Percentiles rank a stretch among this genome's conserved stretches.
phyloP scores from a whole-genome alignment of 2,329 filamentous ascomycete genomes.

The Hymenoscyphus infarciens region DNA sequence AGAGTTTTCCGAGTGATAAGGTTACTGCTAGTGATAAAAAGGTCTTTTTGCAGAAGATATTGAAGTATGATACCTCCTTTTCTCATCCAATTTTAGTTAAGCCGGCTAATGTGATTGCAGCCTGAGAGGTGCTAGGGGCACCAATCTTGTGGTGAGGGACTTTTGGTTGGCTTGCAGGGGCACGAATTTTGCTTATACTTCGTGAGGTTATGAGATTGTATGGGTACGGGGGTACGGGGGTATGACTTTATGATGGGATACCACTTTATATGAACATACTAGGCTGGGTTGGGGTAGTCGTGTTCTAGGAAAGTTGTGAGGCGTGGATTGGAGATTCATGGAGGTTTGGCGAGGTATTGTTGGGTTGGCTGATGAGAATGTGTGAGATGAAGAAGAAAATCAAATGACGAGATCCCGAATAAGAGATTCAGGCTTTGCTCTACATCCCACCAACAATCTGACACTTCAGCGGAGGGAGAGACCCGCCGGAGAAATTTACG shows the following conservation, averaged over 20 bases:
- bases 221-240: too few species aligned
- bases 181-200: conserved; percentile 58
- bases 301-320: background rate
- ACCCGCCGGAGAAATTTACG: too few species aligned
- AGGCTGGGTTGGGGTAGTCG: background rate
- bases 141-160: conserved; percentile 64
- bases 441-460: too few species aligned
- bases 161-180: conserved; percentile 69
- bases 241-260: too few species aligned
- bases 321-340: background rate
- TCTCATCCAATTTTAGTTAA: too few species aligned
- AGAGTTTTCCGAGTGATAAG: conserved; percentile 53
- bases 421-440: background rate
- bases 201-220: conserved; percentile 35
- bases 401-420: background rate
- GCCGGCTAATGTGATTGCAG: conserved; percentile 35
- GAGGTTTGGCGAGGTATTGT: background rate
- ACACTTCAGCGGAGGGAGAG: too few species aligned
- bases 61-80: conserved; percentile 47
- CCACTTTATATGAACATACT: background rate
- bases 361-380: background rate
- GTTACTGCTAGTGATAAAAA: conserved; percentile 57
- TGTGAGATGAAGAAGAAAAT: background rate
- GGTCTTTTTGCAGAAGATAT: conserved; percentile 62
- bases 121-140: conserved; percentile 59